Evolutionary conservation across 2,329 filamentous ascomycete genomes (phyloP), one percentile per base, ranked within the genome.

Genomic region (Verticillium albo-atrum): DNA sequence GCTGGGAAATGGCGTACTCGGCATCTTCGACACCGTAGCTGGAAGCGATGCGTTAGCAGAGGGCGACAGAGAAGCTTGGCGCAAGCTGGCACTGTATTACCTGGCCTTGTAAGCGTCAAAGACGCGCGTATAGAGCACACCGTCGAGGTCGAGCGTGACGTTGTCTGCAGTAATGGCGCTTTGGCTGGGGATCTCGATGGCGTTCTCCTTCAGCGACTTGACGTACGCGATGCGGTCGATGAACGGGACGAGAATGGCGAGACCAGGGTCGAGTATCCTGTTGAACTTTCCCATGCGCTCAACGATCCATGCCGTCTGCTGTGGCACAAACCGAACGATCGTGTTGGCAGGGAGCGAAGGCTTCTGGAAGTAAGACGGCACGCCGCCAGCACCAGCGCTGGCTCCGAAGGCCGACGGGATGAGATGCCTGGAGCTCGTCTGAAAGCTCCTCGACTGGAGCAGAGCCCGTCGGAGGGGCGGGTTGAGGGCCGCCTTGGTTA

Each of bases 201-300:
- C 95, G 55, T 87, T 86, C 77, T 99, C 95, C 82, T 99, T 99
- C 75, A 99, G 80, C 66, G 90, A 96, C 82, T 96, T 97, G 66
- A 99, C 95, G 74, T 99, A 99, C 68, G 95, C 90, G 74, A 99
- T 98, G 63, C 92, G 89, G 77, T 99, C 95, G 74, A 99, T 79
- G 66, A 98, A 90, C 1, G 95, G 95, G 58, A 95, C 82, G 66
- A 99, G 78, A 63, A 99, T 83, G 25, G 95, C 93, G 63, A 99
- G 81, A 60, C 95, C 95, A 3, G 95, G 95, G 68, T 97, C 86
- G 56, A 99, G 80, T 70, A 99, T 97, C 62, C 93, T 86, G 77
- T 91, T 89, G 80, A 97, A 99, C 77, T 93, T 95, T 69, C 95
- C 95, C 95, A 99, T 99, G 71, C 95, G 93, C 84, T 99, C 95